Evolutionary conservation across 495 filamentous ascomycete species (phyloP).

Genomic region (Rhypophila decipiens): DNA sequence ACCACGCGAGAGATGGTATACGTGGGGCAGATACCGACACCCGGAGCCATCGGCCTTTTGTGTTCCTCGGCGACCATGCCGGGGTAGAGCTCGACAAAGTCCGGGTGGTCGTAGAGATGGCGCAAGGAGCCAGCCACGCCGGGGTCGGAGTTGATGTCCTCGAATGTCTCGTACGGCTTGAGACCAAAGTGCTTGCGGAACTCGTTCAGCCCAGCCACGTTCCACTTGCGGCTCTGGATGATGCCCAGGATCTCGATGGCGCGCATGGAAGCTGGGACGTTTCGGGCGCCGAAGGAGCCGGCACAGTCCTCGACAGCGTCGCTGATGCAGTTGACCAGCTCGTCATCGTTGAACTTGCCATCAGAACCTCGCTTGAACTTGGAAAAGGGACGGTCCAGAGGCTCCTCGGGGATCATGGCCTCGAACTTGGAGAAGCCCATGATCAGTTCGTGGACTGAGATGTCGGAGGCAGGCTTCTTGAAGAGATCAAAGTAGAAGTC

Average conservation of each 20-base stretch:
- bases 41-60: constrained; percentile 66
- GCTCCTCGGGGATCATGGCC: constrained; percentile 51
- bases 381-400: constrained; percentile 57
- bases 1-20: constrained; percentile 81
- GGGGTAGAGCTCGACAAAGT: constrained; percentile 71
- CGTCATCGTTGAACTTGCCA: constrained; percentile 59
- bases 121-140: constrained; percentile 65
- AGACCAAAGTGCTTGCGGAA: constrained; percentile 78
- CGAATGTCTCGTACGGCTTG: constrained; percentile 67
- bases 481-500: constrained; percentile 60
- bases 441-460: constrained; percentile 53
- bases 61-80: constrained; percentile 76
- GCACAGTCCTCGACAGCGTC: constrained; percentile 60
- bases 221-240: constrained; percentile 76
- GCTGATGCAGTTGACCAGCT: constrained; percentile 60
- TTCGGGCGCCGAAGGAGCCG: constrained; percentile 61
- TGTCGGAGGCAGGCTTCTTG: constrained; percentile 45
- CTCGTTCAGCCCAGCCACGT: constrained; percentile 77
- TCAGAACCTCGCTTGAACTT: constrained; percentile 53
- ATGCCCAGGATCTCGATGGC: constrained; percentile 82
- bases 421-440: constrained; percentile 57
- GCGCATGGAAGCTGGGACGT: constrained; percentile 66
- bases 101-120: constrained; percentile 68
- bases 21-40: constrained; percentile 73
- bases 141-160: constrained; percentile 77